Percentiles rank a stretch among this genome's conserved stretches.
phyloP scores from a whole-genome alignment of 2,329 filamentous ascomycete genomes.

The Kalmusia sp. region DNA sequence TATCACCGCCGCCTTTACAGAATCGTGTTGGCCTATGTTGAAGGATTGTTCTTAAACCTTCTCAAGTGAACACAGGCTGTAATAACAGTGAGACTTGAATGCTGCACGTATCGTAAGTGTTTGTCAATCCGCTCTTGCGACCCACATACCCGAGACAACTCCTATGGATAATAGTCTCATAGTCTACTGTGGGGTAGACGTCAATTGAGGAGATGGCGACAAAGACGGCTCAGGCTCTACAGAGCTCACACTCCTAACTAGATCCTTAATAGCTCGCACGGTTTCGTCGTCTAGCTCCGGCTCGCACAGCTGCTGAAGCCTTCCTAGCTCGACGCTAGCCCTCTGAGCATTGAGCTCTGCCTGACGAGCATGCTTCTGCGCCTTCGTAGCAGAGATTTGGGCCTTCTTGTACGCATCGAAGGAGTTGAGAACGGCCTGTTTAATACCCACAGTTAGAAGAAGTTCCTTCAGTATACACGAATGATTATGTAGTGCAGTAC shows the following conservation, averaged over 20 bases:
- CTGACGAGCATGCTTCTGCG: constrained; percentile 27
- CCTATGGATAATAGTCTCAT: too few species aligned
- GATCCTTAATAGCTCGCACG: constrained; percentile 15
- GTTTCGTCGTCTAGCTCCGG: constrained; percentile 18
- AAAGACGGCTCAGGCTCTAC: neutral
- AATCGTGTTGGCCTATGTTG: too few species aligned
- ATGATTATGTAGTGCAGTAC: constrained; percentile 11
- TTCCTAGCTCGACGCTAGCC: constrained; percentile 15
- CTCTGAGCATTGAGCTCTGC: constrained; percentile 26
- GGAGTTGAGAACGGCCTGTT: constrained; percentile 29
- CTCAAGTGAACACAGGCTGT: too few species aligned
- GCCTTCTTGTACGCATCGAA: constrained; percentile 27
- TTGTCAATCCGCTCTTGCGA: too few species aligned
- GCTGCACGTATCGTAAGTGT: too few species aligned
- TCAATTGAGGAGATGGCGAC: neutral
- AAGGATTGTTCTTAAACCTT: too few species aligned
- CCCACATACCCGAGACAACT: too few species aligned
- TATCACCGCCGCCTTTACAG: too few species aligned
- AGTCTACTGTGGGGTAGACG: neutral
- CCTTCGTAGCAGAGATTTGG: constrained; percentile 23
- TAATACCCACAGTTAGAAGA: constrained; percentile 18
- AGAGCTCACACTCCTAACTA: constrained; percentile 4
- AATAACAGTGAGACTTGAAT: too few species aligned
- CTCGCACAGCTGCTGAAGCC: constrained; percentile 18
- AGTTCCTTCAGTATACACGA: constrained; percentile 8